Conservation (phyloP, 2,329 filamentous ascomycete genomes). For the Microcyclospora pomicola region DNA sequence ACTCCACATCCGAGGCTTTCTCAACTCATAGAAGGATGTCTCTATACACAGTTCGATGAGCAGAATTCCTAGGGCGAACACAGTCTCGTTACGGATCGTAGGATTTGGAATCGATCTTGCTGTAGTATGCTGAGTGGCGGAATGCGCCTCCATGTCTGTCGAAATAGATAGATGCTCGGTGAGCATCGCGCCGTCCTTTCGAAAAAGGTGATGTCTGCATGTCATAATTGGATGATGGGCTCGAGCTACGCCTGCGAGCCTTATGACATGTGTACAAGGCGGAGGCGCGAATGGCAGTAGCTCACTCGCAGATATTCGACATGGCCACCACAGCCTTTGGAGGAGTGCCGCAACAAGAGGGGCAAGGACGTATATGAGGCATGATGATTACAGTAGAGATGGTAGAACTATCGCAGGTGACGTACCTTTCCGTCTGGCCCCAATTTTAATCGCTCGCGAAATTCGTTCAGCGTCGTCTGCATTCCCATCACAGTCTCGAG, state of each 20-base stretch:
- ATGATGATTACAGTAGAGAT: too few species aligned
- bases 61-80: conserved; percentile 22
- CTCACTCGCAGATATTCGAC: too few species aligned
- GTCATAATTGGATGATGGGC: too few species aligned
- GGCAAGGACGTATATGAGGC: too few species aligned
- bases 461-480: conserved; percentile 3
- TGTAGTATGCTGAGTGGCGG: not conserved
- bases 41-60: conserved; percentile 24
- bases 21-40: conserved; percentile 13
- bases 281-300: too few species aligned
- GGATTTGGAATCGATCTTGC: not conserved
- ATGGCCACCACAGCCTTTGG: too few species aligned
- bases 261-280: too few species aligned
- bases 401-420: too few species aligned
- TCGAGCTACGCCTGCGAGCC: too few species aligned
- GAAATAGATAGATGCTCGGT: conserved; percentile 9
- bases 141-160: not conserved
- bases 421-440: not conserved
- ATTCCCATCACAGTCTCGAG: conserved; percentile 1
- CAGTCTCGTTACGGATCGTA: conserved; percentile 18
- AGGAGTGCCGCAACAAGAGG: too few species aligned
- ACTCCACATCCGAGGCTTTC: not conserved
- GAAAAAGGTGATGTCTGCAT: conserved; percentile 5
- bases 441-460: conserved; percentile 10
- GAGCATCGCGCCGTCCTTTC: conserved; percentile 2